These are phyloP conservation scores for Podospora pseudoanserina DNA, from an alignment of 495 filamentous ascomycete species.

Conservation along the genomic window DNA sequence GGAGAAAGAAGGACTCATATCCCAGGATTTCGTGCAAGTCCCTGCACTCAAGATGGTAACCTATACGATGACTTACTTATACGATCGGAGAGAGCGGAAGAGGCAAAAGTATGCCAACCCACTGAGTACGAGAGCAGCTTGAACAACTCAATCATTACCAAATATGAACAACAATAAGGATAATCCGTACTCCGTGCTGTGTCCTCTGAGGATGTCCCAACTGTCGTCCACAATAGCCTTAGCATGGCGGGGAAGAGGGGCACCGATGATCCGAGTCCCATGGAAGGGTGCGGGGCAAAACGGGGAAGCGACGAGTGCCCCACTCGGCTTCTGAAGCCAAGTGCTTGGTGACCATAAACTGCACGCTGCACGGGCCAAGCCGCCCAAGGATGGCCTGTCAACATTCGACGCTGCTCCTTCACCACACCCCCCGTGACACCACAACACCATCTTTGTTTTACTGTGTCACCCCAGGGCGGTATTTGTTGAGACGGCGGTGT, in stretches of 20 bases:
- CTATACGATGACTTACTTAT: too few species aligned
- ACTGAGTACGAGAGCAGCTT: too few species aligned
- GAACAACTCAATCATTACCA: too few species aligned
- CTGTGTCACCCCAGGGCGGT: constrained; percentile 3
- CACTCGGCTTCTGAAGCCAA: neutral
- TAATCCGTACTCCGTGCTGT: too few species aligned
- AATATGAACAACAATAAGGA: too few species aligned
- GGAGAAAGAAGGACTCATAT: neutral
- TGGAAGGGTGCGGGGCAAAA: neutral
- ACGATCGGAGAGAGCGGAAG: too few species aligned
- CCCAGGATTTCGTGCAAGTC: too few species aligned
- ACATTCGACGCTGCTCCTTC: neutral
- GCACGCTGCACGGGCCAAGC: constrained; percentile 3
- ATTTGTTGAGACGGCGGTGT: neutral
- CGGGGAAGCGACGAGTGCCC: neutral
- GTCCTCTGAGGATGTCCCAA: neutral
- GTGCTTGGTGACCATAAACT: constrained; percentile 1
- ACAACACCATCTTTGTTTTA: neutral
- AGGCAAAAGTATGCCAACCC: too few species aligned
- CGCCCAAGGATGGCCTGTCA: constrained; percentile 4
- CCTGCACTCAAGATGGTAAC: too few species aligned
- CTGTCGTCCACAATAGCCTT: neutral
- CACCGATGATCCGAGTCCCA: neutral
- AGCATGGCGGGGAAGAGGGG: constrained; percentile 2
- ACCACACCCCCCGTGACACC: neutral